These are phyloP conservation scores for Nothomitra cinnamomea DNA, from an alignment of 2,329 filamentous ascomycete genomes.

Conservation along the genomic window DNA sequence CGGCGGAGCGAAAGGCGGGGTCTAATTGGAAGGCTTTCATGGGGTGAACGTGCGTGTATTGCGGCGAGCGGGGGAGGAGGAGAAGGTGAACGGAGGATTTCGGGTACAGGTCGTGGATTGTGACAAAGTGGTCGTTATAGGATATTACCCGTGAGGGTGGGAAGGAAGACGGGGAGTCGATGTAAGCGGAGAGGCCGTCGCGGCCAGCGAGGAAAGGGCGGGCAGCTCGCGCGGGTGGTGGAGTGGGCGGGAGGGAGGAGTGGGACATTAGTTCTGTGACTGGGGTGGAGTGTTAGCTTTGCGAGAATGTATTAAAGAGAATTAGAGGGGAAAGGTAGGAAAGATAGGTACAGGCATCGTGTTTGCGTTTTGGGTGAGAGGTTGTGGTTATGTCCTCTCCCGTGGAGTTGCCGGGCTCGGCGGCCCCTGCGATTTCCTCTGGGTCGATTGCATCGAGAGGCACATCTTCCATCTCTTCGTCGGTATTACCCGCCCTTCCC, in stretches of 20 bases:
- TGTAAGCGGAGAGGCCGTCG: conserved; percentile 50
- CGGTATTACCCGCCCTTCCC: neutral
- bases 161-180: conserved; percentile 42
- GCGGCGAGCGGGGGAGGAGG: conserved; percentile 57
- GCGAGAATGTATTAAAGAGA: conserved; percentile 1
- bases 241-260: conserved; percentile 21
- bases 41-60: conserved; percentile 52
- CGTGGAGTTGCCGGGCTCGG: conserved; percentile 15
- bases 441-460: conserved; percentile 26
- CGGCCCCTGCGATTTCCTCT: conserved; percentile 25
- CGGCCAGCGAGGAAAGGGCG: conserved; percentile 28
- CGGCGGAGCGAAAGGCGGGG: conserved; percentile 44
- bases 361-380: conserved; percentile 11
- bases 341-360: conserved; percentile 27
- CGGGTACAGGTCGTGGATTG: conserved; percentile 69
- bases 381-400: neutral
- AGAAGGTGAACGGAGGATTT: conserved; percentile 77
- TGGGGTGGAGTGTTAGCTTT: conserved; percentile 11
- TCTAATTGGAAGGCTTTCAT: conserved; percentile 54
- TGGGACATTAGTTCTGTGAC: conserved; percentile 38
- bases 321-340: neutral
- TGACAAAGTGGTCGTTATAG: conserved; percentile 50
- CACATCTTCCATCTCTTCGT: conserved; percentile 4
- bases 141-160: conserved; percentile 44
- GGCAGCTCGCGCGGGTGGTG: conserved; percentile 13